Evolutionary conservation across 768 basidiomycete species (phyloP).

Genomic region (Calocera viscosa): DNA sequence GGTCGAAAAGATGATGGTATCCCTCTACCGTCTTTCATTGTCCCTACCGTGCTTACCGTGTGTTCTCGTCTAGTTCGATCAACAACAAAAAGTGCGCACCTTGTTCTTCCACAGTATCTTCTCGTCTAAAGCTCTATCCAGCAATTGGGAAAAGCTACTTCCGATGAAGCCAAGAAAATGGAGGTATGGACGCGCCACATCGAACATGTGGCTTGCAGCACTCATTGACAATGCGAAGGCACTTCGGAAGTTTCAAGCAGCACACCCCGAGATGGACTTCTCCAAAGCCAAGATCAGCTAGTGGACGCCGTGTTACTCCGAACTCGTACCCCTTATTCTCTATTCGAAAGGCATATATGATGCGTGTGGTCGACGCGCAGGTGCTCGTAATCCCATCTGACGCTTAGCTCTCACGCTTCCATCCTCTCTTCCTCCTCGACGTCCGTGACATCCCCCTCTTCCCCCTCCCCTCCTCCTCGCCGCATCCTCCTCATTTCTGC

Average conservation of each 20-base stretch:
- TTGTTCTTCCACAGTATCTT: conserved; percentile 10
- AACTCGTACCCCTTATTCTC: too few relatives aligned
- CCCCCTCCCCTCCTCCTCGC: too few relatives aligned
- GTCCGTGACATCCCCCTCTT: too few relatives aligned
- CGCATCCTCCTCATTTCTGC: too few relatives aligned
- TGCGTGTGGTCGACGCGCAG: too few relatives aligned
- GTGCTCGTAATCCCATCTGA: too few relatives aligned
- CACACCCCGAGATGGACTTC: conserved; percentile 91
- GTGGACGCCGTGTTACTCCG: too few relatives aligned
- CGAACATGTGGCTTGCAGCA: conserved; percentile 9
- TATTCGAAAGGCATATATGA: too few relatives aligned
- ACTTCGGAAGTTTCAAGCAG: conserved; percentile 74
- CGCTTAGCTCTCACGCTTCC: too few relatives aligned
- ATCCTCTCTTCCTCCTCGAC: too few relatives aligned
- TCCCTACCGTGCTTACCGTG: not conserved
- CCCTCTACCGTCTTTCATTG: conserved; percentile 24
- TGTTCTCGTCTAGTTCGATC: conserved; percentile 46
- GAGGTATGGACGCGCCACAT: conserved; percentile 47
- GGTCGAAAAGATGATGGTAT: conserved; percentile 99
- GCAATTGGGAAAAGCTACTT: conserved; percentile 94
- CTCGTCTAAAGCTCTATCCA: conserved; percentile 26
- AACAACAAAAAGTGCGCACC: conserved; percentile 53
- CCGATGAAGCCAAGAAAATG: conserved; percentile 84
- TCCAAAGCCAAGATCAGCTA: conserved; percentile 80
- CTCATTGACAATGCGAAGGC: conserved; percentile 35